A percentile compares a stretch with the other conserved stretches of the same genome.
These are phyloP conservation scores for Pleurotus platypus DNA, from an alignment of 768 basidiomycete genomes.

Conservation along the genomic window DNA sequence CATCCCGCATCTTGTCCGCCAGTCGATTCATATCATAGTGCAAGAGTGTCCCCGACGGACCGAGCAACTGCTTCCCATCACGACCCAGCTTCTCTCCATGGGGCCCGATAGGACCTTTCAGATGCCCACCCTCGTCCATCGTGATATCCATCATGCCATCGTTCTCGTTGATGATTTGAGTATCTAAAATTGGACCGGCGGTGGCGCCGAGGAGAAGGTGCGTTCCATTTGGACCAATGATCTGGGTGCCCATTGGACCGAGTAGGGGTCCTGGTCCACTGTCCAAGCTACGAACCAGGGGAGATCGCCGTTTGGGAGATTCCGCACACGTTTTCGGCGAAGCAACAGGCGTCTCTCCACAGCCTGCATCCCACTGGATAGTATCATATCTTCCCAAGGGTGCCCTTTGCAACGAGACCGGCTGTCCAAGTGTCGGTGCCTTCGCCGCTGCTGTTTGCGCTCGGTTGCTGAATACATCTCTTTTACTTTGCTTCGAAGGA, in stretches of 20 bases:
- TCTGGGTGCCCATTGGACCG: conserved; percentile 1
- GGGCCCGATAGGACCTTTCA: background rate
- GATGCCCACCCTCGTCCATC: background rate
- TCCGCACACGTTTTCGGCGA: no score
- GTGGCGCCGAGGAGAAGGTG: conserved; percentile 3
- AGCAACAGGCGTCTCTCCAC: background rate
- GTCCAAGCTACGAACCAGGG: background rate
- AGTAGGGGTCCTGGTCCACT: background rate
- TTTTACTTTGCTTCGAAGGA: background rate
- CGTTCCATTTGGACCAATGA: conserved; percentile 1
- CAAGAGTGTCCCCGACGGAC: background rate
- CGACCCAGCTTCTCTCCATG: conserved; percentile 3
- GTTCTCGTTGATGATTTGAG: background rate
- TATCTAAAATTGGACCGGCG: conserved; percentile 1
- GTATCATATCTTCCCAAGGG: conserved; percentile 5
- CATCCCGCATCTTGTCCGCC: background rate
- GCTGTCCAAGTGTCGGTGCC: background rate
- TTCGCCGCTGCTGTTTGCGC: background rate
- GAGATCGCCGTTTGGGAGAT: background rate
- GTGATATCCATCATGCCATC: background rate
- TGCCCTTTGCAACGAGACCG: background rate
- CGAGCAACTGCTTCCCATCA: background rate
- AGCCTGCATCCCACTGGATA: conserved; percentile 5
- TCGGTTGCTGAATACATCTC: background rate
- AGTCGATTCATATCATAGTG: conserved; percentile 4